Evolutionary conservation across 2,329 filamentous ascomycete genomes (phyloP), one percentile per base, ranked within the genome.

Genomic region (Cladosporium phlei): DNA sequence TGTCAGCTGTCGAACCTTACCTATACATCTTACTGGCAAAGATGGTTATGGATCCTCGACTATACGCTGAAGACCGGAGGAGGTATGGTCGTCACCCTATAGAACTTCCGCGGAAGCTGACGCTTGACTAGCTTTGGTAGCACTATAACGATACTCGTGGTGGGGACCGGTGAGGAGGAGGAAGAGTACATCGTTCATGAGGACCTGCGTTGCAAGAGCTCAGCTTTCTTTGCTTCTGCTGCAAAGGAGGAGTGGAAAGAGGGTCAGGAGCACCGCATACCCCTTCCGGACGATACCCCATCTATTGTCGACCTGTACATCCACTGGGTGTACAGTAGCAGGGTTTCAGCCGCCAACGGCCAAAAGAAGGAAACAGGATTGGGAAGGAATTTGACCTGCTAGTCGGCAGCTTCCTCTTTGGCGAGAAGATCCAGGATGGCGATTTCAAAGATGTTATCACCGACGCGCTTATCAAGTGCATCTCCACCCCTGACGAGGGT

Each of bases 351-450:
- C 37, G 10, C 10, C 5, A 30, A 11, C 5, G 22, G 10, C 14
- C 22, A 21, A 12, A 19, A 19, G 16, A 2, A 19, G 30, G 11
- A 17, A 9, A n/a, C 35, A 38, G 27, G 22, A 38, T 25, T 10
- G 22, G 2, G n/a, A 8, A 27, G 16, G 51, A 51, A 16, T 38
- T 33, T 12, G 24, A 24, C 4, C 4, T 39, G 3, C 32, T 49
- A 21, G 28, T 45, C 12, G 34, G 30, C 2, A 37, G 27, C 14
- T 53, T 49, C 20, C 19, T 48, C 9, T 39, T 55, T 16, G 52
- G 51, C 3, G 53, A 54, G 4, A 54, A 50, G 22, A 21, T 54
- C n/a, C 53, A 55, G 45, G 52, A 54, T 17, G 19, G 20, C n/a
- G 35, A 33, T 33, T 55, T 50, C 47, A 47, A 47, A 16, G 47